These are phyloP conservation scores for Parasarocladium wereldwijsianum DNA, from an alignment of 2,329 filamentous ascomycete genomes.

Conservation along the genomic window DNA sequence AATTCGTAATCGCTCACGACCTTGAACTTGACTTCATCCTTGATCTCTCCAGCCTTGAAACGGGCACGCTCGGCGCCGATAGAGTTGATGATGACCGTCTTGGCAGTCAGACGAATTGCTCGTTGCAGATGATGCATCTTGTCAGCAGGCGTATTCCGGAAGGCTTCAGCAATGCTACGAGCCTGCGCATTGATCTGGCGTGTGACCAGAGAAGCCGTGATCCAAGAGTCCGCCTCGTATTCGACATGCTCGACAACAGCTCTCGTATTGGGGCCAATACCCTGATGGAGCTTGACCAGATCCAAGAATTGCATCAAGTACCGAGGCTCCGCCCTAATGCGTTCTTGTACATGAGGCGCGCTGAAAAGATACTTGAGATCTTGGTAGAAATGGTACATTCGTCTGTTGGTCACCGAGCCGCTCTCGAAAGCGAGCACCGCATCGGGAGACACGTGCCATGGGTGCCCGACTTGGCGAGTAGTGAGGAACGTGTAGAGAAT, in stretches of 20 bases:
- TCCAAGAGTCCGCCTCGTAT: constrained; percentile 97
- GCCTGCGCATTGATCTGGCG: constrained; percentile 90
- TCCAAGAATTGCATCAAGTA: constrained; percentile 94
- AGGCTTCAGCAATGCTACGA: constrained; percentile 76
- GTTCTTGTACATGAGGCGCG: constrained; percentile 75
- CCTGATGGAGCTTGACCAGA: constrained; percentile 88
- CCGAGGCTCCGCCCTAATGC: constrained; percentile 66
- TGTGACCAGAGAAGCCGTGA: constrained; percentile 86
- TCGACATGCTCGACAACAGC: constrained; percentile 93
- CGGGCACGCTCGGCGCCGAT: constrained; percentile 76
- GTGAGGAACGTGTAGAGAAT: constrained; percentile 97
- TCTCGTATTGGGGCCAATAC: constrained; percentile 84
- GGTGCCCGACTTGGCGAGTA: constrained; percentile 87
- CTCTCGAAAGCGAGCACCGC: constrained; percentile 87
- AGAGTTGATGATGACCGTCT: constrained; percentile 77
- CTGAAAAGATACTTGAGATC: constrained; percentile 85
- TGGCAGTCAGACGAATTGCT: constrained; percentile 62
- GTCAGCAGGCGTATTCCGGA: constrained; percentile 52
- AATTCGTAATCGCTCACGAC: constrained; percentile 66
- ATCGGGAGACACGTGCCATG: constrained; percentile 72
- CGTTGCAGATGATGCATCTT: constrained; percentile 50
- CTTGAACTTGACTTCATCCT: constrained; percentile 74
- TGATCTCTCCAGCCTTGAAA: constrained; percentile 79
- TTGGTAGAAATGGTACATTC: constrained; percentile 96
- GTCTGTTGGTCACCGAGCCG: constrained; percentile 83